Percentiles rank a stretch among this genome's conserved stretches.
These are phyloP conservation scores for Piper betle DNA, from an alignment of 164 flowering plant species.

Conservation along the genomic window DNA sequence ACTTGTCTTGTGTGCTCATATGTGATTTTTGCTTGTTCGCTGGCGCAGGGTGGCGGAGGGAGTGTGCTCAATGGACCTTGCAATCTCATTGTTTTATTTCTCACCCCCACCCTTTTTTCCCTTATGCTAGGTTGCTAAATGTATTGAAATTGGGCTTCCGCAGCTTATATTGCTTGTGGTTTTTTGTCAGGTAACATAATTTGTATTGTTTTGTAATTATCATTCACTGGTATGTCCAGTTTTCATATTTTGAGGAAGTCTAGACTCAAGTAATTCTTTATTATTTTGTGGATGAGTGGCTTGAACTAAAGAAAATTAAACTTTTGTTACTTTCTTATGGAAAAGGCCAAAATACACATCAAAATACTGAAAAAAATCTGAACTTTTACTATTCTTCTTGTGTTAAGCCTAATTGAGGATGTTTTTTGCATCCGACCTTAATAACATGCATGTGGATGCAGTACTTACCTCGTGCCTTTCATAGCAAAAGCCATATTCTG, in stretches of 20 bases:
- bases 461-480: constrained; percentile 64
- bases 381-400: background rate
- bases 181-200: constrained; percentile 57
- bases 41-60: background rate
- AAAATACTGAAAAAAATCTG: background rate
- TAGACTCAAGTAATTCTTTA: too few relatives aligned
- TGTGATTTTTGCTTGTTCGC: background rate
- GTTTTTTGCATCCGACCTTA: too few relatives aligned
- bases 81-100: background rate
- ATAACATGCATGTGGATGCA: constrained; percentile 19
- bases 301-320: too few relatives aligned
- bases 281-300: too few relatives aligned
- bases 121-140: constrained; percentile 56
- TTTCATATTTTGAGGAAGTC: background rate
- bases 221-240: background rate
- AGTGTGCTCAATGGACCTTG: background rate
- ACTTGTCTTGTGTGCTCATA: background rate
- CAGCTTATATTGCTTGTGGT: constrained; percentile 53
- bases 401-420: background rate
- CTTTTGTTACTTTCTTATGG: too few relatives aligned
- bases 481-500: constrained; percentile 35
- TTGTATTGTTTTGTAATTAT: background rate
- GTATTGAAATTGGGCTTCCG: constrained; percentile 87
- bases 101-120: background rate
- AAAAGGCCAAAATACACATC: too few relatives aligned